Evolutionary conservation across 495 filamentous ascomycete species (phyloP).

Genomic region (Staphylotrichum longicolle): DNA sequence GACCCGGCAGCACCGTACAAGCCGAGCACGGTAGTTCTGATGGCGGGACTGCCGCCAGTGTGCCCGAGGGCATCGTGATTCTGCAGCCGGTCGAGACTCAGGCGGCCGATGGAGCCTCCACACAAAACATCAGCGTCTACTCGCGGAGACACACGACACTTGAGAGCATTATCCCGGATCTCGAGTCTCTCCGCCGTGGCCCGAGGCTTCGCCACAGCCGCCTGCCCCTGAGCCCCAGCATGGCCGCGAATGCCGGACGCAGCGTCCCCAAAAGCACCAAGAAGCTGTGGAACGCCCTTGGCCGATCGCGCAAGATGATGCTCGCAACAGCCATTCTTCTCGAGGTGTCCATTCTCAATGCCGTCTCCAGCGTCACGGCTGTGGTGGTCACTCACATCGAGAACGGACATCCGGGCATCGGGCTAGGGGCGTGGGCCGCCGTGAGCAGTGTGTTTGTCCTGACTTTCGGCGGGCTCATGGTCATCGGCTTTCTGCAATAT

Average conservation of each 20-base stretch:
- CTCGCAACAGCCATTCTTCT: slow-evolving; percentile 15
- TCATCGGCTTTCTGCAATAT: slow-evolving; percentile 3
- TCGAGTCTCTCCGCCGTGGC: slow-evolving; percentile 24
- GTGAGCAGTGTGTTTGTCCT: slow-evolving; percentile 17
- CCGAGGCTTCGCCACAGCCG: slow-evolving; percentile 21
- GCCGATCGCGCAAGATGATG: slow-evolving; percentile 4
- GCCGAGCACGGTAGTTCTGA: slow-evolving; percentile 4
- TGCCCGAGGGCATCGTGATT: slow-evolving; percentile 7
- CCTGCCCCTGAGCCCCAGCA: slow-evolving; percentile 13
- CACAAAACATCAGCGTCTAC: slow-evolving; percentile 3
- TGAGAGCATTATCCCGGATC: background rate
- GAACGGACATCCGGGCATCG: background rate
- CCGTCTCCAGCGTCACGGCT: slow-evolving; percentile 22
- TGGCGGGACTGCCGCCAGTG: background rate
- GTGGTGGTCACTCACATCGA: background rate
- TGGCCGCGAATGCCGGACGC: background rate
- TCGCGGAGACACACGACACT: slow-evolving; percentile 1
- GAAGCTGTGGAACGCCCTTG: background rate
- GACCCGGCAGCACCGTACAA: background rate
- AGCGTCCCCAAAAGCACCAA: background rate
- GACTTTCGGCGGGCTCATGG: slow-evolving; percentile 9
- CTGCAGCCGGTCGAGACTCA: background rate
- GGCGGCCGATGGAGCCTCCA: background rate
- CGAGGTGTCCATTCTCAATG: slow-evolving; percentile 16
- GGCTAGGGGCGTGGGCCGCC: slow-evolving; percentile 11